A percentile compares a stretch with the other conserved stretches of the same genome.
Evolutionary conservation across 495 filamentous ascomycete genomes (phyloP).

Genomic region (Trichoderma virens): DNA sequence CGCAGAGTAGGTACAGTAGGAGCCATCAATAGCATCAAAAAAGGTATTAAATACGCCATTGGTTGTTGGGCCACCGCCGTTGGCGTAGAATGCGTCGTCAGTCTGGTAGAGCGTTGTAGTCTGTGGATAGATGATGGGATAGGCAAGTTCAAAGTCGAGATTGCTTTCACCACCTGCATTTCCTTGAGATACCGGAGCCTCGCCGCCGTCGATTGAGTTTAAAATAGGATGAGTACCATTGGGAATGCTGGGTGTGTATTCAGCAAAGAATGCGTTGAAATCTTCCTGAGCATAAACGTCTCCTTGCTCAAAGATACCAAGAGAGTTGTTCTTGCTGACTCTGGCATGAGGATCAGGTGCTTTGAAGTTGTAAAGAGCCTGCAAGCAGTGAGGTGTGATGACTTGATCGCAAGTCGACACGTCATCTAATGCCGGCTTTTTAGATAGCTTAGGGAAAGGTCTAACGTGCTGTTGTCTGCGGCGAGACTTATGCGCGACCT

Average conservation of each 20-base stretch:
- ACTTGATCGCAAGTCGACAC: not conserved
- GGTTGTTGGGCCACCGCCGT: conserved; percentile 15
- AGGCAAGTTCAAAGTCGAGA: conserved; percentile 30
- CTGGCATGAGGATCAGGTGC: not conserved
- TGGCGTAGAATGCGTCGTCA: conserved; percentile 43
- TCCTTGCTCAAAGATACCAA: conserved; percentile 28
- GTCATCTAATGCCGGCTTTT: not conserved
- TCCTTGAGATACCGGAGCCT: conserved; percentile 24
- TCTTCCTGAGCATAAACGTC: conserved; percentile 44
- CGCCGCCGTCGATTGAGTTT: conserved; percentile 12
- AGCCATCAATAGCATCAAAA: conserved; percentile 50
- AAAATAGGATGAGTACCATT: not conserved
- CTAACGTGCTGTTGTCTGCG: not conserved
- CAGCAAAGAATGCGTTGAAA: conserved; percentile 52
- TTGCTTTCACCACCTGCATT: conserved; percentile 22
- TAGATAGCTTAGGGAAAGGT: not conserved
- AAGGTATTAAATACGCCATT: conserved; percentile 46
- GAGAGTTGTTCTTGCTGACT: conserved; percentile 22
- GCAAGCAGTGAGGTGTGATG: not conserved
- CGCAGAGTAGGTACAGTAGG: conserved; percentile 47
- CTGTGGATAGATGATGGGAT: conserved; percentile 48
- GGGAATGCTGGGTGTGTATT: conserved; percentile 14
- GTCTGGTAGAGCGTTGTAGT: conserved; percentile 50
- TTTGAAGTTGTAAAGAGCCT: not conserved
- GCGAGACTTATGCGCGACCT: not conserved